phyloP scores from a whole-genome alignment of 805 yeast genomes.

The Kodamaea neixiangensis region DNA sequence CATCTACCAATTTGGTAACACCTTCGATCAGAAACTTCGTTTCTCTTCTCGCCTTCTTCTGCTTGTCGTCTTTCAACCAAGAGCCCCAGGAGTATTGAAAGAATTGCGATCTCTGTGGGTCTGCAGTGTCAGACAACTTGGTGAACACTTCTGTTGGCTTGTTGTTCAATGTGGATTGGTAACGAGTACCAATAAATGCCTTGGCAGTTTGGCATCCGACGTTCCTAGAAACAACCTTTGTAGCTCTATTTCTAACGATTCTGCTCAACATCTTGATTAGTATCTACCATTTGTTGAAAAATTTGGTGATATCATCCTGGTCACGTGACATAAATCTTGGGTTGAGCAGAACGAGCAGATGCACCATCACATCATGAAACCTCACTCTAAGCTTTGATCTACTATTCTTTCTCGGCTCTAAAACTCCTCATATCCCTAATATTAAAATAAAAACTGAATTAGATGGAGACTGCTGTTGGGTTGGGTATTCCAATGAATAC shows the following conservation, averaged over 20 bases:
- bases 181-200: background rate
- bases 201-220: conserved; percentile 4
- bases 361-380: too few species aligned
- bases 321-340: background rate
- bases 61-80: conserved; percentile 80
- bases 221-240: background rate
- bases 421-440: too few species aligned
- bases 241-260: conserved; percentile 9
- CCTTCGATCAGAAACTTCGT: conserved; percentile 86
- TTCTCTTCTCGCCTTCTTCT: conserved; percentile 71
- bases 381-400: too few species aligned
- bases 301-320: background rate
- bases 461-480: too few species aligned
- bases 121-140: conserved; percentile 57
- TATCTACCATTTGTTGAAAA: background rate
- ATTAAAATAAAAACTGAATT: too few species aligned
- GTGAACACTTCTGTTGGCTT: conserved; percentile 50
- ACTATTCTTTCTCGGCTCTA: too few species aligned
- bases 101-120: conserved; percentile 69
- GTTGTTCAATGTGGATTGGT: background rate
- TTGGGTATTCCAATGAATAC: too few species aligned
- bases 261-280: conserved; percentile 9
- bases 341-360: too few species aligned
- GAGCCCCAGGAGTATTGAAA: conserved; percentile 95
- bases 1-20: conserved; percentile 52